Conservation (phyloP, 192 early-diverging fungal species). For the Coemansia asiatica region DNA sequence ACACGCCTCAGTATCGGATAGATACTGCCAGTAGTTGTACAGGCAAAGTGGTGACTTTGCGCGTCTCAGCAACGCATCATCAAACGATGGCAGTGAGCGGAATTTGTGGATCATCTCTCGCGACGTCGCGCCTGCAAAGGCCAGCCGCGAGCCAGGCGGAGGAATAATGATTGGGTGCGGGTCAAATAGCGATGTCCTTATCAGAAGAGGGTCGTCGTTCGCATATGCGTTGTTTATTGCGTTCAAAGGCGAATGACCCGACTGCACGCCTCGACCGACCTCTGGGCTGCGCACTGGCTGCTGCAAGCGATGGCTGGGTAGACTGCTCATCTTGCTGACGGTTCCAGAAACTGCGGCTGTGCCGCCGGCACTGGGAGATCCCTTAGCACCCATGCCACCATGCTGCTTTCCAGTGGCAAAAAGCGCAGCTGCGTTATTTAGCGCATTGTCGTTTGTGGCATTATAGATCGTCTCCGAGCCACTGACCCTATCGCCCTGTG, state of each 20-base stretch:
- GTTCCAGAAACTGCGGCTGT: slow-evolving; percentile 13
- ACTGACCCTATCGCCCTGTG: slow-evolving; percentile 14
- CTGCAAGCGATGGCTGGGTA: slow-evolving; percentile 18
- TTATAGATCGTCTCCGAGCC: slow-evolving; percentile 20
- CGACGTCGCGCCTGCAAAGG: slow-evolving; percentile 43
- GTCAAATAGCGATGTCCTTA: slow-evolving; percentile 45
- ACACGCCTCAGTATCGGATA: slow-evolving; percentile 66
- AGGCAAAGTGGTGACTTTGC: slow-evolving; percentile 71
- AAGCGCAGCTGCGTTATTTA: slow-evolving; percentile 39
- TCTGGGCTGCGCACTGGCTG: neutral
- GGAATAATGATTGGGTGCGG: slow-evolving; percentile 52
- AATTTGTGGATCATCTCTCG: slow-evolving; percentile 30
- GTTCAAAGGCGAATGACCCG: slow-evolving; percentile 9
- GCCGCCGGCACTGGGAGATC: neutral
- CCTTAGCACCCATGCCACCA: slow-evolving; percentile 9
- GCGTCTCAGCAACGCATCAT: slow-evolving; percentile 67
- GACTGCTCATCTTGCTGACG: slow-evolving; percentile 28
- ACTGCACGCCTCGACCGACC: neutral
- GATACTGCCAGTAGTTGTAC: slow-evolving; percentile 74
- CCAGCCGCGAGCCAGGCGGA: slow-evolving; percentile 46
- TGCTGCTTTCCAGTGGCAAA: slow-evolving; percentile 15
- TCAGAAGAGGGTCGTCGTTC: slow-evolving; percentile 7
- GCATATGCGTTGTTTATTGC: slow-evolving; percentile 6
- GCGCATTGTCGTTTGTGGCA: slow-evolving; percentile 7
- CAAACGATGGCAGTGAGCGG: slow-evolving; percentile 63